Percentiles rank a stretch among this genome's conserved stretches.
Evolutionary conservation across 805 yeast genomes (phyloP).

Genomic region (Huiozyma sinensis): DNA sequence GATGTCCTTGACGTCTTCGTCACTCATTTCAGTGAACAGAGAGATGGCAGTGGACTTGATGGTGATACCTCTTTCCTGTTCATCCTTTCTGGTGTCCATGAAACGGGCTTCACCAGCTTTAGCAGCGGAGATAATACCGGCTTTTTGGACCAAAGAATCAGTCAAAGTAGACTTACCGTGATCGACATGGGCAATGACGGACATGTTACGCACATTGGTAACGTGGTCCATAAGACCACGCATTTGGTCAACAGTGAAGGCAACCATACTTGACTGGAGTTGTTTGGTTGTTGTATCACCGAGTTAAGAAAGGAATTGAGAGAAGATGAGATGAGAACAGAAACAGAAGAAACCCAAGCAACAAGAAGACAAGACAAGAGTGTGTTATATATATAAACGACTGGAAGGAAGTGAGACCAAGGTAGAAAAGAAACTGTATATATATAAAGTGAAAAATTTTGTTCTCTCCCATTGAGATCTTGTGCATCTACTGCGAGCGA

Average conservation of each 20-base stretch:
- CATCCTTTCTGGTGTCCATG: conserved; percentile 99
- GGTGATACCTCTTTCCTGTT: conserved; percentile 99
- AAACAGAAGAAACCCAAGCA: not conserved
- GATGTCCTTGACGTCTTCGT: conserved; percentile 78
- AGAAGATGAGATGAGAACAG: not conserved
- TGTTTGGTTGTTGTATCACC: conserved; percentile 2
- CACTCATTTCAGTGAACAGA: conserved; percentile 74
- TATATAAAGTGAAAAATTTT: no score
- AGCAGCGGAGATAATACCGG: conserved; percentile 99
- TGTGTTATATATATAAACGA: not conserved
- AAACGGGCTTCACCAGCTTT: conserved; percentile 99
- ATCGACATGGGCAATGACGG: conserved; percentile 99
- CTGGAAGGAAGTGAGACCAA: not conserved
- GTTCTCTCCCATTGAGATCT: no score
- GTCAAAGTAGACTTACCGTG: conserved; percentile 99
- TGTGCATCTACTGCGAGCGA: no score
- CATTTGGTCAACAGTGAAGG: conserved; percentile 77
- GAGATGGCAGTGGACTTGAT: conserved; percentile 98
- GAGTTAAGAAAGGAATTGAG: not conserved
- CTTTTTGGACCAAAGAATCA: conserved; percentile 97
- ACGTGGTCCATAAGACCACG: conserved; percentile 99
- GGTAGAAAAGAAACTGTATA: not conserved
- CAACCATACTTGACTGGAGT: conserved; percentile 23
- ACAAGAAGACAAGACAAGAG: not conserved
- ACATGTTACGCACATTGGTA: conserved; percentile 99